phyloP scores from a whole-genome alignment of 441 rosid species.

The Erodium texanum region DNA sequence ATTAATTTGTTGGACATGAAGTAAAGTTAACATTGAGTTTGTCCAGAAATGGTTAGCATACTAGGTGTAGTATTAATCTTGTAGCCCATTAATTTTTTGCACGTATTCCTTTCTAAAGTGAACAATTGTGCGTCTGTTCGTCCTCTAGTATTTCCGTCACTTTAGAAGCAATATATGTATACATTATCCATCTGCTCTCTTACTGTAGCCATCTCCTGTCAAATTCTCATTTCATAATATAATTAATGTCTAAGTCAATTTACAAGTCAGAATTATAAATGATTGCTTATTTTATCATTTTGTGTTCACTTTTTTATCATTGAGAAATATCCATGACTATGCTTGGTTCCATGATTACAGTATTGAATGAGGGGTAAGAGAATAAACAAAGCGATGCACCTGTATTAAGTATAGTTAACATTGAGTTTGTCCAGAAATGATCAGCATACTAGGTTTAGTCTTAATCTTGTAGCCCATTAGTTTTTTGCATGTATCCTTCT shows the following conservation, averaged over 20 bases:
- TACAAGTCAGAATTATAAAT: not conserved
- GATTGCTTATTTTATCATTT: not conserved
- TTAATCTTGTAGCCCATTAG: not conserved
- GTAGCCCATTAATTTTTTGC: no score
- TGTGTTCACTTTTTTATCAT: not conserved
- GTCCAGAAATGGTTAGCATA: not conserved
- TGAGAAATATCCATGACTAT: not conserved
- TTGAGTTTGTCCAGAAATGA: not conserved
- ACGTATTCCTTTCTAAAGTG: no score
- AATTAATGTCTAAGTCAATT: no score
- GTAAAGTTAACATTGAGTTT: not conserved
- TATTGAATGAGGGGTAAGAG: not conserved
- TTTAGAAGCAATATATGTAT: no score
- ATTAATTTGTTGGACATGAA: not conserved
- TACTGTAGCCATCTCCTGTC: no score
- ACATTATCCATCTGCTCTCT: no score
- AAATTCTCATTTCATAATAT: not conserved
- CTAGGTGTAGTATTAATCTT: not conserved
- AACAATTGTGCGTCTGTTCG: no score
- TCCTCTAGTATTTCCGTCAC: no score
- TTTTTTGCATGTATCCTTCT: no score
- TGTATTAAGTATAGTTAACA: not conserved
- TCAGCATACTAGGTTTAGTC: not conserved
- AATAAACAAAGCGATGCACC: not conserved
- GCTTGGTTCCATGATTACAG: not conserved